A percentile compares a stretch with the other conserved stretches of the same genome.
Conservation (phyloP, 2,329 filamentous ascomycete species). For the Phoma sp. region DNA sequence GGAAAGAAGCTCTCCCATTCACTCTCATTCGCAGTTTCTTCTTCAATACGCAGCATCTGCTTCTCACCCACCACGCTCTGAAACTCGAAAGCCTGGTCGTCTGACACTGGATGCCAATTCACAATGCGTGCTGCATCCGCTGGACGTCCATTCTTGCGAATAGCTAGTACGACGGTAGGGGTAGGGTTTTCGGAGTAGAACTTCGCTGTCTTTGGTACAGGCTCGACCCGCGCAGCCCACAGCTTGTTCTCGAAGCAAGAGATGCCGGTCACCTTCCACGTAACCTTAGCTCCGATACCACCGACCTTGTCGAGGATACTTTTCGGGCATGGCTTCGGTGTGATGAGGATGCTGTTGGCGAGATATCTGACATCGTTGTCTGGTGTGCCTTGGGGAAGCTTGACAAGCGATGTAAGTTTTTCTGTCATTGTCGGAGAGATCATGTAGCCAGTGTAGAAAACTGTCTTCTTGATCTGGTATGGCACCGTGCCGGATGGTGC, state of each 20-base stretch:
- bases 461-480: constrained; percentile 81
- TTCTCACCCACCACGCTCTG: constrained; percentile 89
- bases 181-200: constrained; percentile 79
- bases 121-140: constrained; percentile 82
- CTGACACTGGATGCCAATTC: constrained; percentile 79
- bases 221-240: constrained; percentile 84
- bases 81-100: constrained; percentile 76
- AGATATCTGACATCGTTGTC: constrained; percentile 80
- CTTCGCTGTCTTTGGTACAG: constrained; percentile 69
- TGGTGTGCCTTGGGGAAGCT: constrained; percentile 67
- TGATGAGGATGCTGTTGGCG: constrained; percentile 91
- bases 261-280: constrained; percentile 82
- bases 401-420: constrained; percentile 73
- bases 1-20: constrained; percentile 69
- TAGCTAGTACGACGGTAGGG: constrained; percentile 82
- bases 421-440: constrained; percentile 75
- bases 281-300: constrained; percentile 82
- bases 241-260: constrained; percentile 79
- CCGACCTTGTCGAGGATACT: constrained; percentile 83
- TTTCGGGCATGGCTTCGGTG: constrained; percentile 74
- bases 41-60: constrained; percentile 79
- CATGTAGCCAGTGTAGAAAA: constrained; percentile 93
- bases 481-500: constrained; percentile 56
- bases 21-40: constrained; percentile 67
- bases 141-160: constrained; percentile 76